Percentiles rank a stretch among this genome's conserved stretches.
phyloP scores from a whole-genome alignment of 2,329 filamentous ascomycete species.

The Ceratocystis cacaofunesta region DNA sequence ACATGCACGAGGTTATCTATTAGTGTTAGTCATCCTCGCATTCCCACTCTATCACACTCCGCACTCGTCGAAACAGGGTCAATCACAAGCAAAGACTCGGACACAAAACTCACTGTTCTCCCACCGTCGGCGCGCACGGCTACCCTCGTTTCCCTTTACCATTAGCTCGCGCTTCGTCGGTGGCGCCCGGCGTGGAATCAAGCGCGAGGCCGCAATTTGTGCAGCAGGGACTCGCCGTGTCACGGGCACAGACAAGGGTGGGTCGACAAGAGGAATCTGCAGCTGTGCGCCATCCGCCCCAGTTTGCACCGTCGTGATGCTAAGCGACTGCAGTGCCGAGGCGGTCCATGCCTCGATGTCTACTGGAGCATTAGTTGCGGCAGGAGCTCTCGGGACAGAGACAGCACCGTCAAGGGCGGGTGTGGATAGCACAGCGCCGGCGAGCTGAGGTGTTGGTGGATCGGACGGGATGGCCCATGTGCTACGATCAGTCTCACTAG shows the following conservation, averaged over 20 bases:
- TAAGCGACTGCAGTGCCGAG: slow-evolving; percentile 40
- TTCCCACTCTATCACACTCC: not conserved
- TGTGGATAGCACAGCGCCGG: not conserved
- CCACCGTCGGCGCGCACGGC: slow-evolving; percentile 72
- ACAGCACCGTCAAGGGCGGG: not conserved
- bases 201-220: not conserved
- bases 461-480: slow-evolving; percentile 15
- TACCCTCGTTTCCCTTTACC: slow-evolving; percentile 82
- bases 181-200: slow-evolving; percentile 30
- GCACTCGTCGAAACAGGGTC: not conserved
- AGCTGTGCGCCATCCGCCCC: slow-evolving; percentile 46
- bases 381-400: not conserved
- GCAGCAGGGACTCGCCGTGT: slow-evolving; percentile 1
- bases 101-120: slow-evolving; percentile 64
- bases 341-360: slow-evolving; percentile 56
- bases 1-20: slow-evolving; percentile 74
- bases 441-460: slow-evolving; percentile 10
- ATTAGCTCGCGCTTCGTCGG: slow-evolving; percentile 53
- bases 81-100: not conserved
- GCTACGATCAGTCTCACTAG: slow-evolving; percentile 6
- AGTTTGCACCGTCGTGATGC: slow-evolving; percentile 36
- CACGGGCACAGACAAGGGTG: slow-evolving; percentile 17
- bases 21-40: not conserved
- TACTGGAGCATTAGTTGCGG: slow-evolving; percentile 20
- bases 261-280: slow-evolving; percentile 60